Percentiles rank a stretch among this genome's conserved stretches.
These are phyloP conservation scores for Oleoguttula mirabilis DNA, from an alignment of 495 filamentous ascomycete genomes.

Conservation along the genomic window DNA sequence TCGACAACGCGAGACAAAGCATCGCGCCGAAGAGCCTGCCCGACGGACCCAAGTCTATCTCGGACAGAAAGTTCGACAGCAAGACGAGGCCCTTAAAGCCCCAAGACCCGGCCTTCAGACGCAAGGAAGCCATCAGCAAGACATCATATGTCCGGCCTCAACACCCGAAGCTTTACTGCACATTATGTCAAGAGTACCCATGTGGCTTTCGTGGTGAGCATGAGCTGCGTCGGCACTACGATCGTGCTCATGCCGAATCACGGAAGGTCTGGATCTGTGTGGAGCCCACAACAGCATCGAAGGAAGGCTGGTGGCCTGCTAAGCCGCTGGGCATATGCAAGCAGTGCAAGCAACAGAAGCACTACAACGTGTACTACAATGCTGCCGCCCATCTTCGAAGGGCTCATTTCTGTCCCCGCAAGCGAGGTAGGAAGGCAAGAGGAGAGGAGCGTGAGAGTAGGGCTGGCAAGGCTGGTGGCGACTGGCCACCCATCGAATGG, in stretches of 20 bases:
- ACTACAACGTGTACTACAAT: constrained; percentile 90
- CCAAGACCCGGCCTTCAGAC: not conserved
- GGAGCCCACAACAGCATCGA: constrained; percentile 34
- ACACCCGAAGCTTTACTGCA: constrained; percentile 65
- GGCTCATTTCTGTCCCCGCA: constrained; percentile 68
- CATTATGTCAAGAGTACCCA: constrained; percentile 59
- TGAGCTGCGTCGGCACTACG: constrained; percentile 76
- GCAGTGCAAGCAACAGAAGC: constrained; percentile 63
- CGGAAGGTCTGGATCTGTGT: constrained; percentile 74
- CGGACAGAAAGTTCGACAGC: not conserved
- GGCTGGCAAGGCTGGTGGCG: constrained; percentile 73
- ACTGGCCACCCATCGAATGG: constrained; percentile 67
- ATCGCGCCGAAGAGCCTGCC: constrained; percentile 12
- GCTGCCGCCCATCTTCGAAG: constrained; percentile 84
- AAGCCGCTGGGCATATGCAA: constrained; percentile 76
- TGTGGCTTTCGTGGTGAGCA: constrained; percentile 90
- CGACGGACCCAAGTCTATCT: constrained; percentile 3
- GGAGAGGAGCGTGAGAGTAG: constrained; percentile 47
- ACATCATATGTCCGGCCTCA: constrained; percentile 61
- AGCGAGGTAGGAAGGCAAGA: constrained; percentile 42
- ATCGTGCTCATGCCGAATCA: constrained; percentile 60
- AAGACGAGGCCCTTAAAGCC: not conserved
- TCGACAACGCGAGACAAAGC: constrained; percentile 13
- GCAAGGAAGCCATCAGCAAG: constrained; percentile 50
- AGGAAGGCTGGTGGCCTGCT: constrained; percentile 14